These are phyloP conservation scores for Chaetothyriales sp. DNA, from an alignment of 2,329 filamentous ascomycete genomes.

Conservation along the genomic window DNA sequence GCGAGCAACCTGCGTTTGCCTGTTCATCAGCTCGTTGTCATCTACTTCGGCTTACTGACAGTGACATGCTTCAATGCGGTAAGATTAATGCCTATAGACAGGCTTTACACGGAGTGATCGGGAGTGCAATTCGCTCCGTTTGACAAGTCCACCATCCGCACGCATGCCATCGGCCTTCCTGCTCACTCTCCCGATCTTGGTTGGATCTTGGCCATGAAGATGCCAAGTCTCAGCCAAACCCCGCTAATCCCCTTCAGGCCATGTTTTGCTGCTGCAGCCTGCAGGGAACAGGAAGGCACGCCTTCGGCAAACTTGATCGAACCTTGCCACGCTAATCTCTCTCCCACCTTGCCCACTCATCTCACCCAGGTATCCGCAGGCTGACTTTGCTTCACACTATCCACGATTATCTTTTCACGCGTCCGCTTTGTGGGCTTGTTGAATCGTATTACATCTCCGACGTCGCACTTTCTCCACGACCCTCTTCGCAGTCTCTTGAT, in stretches of 20 bases:
- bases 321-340: slow-evolving; percentile 4
- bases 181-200: background rate
- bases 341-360: background rate
- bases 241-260: background rate
- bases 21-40: background rate
- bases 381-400: slow-evolving; percentile 5
- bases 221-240: background rate
- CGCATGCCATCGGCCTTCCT: background rate
- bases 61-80: no score
- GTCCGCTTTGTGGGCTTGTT: slow-evolving; percentile 5
- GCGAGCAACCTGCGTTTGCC: background rate
- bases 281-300: background rate
- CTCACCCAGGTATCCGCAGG: slow-evolving; percentile 9
- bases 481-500: slow-evolving; percentile 14
- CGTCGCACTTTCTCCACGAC: background rate
- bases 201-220: background rate
- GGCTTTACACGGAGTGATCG: background rate
- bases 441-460: background rate
- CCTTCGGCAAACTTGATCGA: background rate
- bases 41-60: background rate
- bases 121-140: background rate
- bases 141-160: slow-evolving; percentile 1
- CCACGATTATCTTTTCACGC: slow-evolving; percentile 1
- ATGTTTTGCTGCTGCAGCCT: background rate
- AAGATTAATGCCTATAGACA: background rate